Evolutionary conservation across 1,139 yeast species (phyloP), one percentile per base, ranked within the genome.

Genomic region (Blastobotrys raffinosifermentans): DNA sequence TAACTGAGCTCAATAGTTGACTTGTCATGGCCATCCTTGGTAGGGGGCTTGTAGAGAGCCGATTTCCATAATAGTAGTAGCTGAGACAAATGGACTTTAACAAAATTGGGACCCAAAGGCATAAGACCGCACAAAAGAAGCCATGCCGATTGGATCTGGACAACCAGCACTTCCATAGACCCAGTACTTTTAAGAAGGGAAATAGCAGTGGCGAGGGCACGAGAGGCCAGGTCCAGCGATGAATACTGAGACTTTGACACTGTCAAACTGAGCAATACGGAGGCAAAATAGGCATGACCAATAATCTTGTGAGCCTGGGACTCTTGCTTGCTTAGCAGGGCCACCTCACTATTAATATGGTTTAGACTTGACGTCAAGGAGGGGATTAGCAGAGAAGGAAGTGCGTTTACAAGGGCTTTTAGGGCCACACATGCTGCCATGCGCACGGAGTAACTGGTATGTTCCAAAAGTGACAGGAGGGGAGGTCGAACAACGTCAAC

Each of bases 51-150:
- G 2, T 87, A 81, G 38, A 87, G 64, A n/a, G 86, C 69, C 42
- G 79, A 75, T 52, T 84, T 84, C 95, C 96, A 87, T 45, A 86
- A 74, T 4, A 77, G 71, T 33, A 86, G 64, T 39, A 85, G 70
- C 53, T 85, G 95, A 0, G 91, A 74, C 3, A 86, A 70, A 54
- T 85, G 84, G 44, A 83, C 71, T 46, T 73, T 74, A 27, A 83
- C 74, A 49, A 79, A 81, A 11, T 72, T 69, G 9, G 73, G 72
- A 32, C 82, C 80, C 41, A 80, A 74, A 15, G 86, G 78, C 59
- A 89, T 81, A 30, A 87, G 63, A 0, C 96, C 94, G 36, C 80
- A 69, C 27, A 91, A 63, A 16, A 86, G 62, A 3, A 80, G 70
- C 97, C 97, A 89, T 2, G 70, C 70, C 2, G 55, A 56, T 31